phyloP scores from a whole-genome alignment of 129 eudicot genomes.

The Cynara cardunculus region DNA sequence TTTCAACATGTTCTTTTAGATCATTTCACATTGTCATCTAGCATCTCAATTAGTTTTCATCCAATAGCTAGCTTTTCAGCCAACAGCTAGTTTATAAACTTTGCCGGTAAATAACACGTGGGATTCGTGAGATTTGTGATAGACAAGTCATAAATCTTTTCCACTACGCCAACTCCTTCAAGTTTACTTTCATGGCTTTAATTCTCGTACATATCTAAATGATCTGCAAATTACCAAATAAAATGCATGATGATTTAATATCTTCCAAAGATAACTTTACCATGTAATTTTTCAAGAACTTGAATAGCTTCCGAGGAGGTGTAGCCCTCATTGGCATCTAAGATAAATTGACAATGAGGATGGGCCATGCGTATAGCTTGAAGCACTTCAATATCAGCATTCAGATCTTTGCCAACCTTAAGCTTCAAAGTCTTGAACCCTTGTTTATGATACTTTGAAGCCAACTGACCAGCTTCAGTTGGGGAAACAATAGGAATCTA shows the following conservation, averaged over 20 bases:
- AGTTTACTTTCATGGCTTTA: background rate
- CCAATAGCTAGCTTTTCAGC: background rate
- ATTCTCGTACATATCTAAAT: too few relatives aligned
- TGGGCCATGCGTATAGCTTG: conserved; percentile 73
- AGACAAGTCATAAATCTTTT: too few relatives aligned
- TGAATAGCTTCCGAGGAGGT: conserved; percentile 73
- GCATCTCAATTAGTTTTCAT: too few relatives aligned
- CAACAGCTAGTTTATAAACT: background rate
- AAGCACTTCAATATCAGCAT: conserved; percentile 80
- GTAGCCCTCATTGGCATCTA: conserved; percentile 97
- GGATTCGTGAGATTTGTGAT: too few relatives aligned
- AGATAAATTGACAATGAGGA: conserved; percentile 71
- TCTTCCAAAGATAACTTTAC: conserved; percentile 26
- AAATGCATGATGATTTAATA: background rate
- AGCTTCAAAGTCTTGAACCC: conserved; percentile 87
- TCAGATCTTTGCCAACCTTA: conserved; percentile 78
- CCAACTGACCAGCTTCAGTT: conserved; percentile 66
- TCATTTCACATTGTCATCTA: too few relatives aligned
- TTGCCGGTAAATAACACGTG: too few relatives aligned
- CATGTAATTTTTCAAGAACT: conserved; percentile 75
- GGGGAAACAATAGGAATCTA: conserved; percentile 89
- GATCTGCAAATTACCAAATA: background rate
- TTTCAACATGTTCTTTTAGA: too few relatives aligned
- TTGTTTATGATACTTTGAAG: conserved; percentile 60
- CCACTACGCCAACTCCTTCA: background rate